Percentiles rank a stretch among this genome's conserved stretches.
These are phyloP conservation scores for Saccharum spontaneum DNA, from an alignment of 176 grass and related monocot species.

Conservation along the genomic window DNA sequence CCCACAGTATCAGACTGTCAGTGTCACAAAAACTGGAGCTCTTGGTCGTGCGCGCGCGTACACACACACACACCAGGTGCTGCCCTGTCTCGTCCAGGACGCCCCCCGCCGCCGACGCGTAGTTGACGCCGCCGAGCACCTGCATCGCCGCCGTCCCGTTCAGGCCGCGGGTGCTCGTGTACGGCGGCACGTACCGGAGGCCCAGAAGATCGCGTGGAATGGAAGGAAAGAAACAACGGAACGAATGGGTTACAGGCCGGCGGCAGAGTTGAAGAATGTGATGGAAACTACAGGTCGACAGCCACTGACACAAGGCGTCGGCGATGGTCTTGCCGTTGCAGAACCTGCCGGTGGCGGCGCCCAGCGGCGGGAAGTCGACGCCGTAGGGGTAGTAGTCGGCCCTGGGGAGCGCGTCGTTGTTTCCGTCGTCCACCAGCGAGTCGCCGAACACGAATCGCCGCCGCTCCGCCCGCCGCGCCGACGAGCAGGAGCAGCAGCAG, in stretches of 20 bases:
- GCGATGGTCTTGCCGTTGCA: no score
- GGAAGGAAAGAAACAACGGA: not conserved
- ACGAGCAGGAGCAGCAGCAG: no score
- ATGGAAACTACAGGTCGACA: no score
- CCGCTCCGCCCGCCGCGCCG: no score
- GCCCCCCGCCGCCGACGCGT: constrained; percentile 51
- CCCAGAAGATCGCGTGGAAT: constrained; percentile 45
- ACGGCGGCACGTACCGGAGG: constrained; percentile 45
- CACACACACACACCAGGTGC: constrained; percentile 29
- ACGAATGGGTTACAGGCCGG: not conserved
- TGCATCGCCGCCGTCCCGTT: constrained; percentile 24
- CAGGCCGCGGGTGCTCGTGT: constrained; percentile 10
- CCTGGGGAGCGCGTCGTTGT: constrained; percentile 44
- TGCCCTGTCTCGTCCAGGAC: constrained; percentile 48
- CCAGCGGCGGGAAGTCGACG: not conserved
- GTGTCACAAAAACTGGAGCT: not conserved
- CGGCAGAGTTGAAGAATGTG: not conserved
- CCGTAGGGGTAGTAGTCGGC: constrained; percentile 18
- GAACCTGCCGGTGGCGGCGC: no score
- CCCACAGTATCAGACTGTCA: not conserved
- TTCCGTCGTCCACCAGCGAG: constrained; percentile 92
- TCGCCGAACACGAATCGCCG: constrained; percentile 69
- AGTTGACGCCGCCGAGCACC: constrained; percentile 49
- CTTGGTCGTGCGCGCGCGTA: not conserved
- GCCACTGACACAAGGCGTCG: no score